Evolutionary conservation across 306 rosid species (phyloP), one percentile per base, ranked within the genome.

Genomic region (Vigna unguiculata): DNA sequence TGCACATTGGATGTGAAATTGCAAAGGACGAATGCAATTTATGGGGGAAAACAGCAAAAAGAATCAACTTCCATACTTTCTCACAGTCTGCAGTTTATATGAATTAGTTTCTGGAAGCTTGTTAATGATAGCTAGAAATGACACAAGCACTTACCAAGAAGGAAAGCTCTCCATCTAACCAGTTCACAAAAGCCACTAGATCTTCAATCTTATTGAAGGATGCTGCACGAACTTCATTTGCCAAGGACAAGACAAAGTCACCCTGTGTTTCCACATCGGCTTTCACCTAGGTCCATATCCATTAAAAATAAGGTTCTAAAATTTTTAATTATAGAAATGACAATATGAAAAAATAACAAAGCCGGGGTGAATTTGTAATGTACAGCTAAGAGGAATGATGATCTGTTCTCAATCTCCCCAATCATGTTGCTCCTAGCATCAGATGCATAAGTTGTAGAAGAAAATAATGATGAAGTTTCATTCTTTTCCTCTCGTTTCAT

Each of bases 221-320:
- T 73, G 94, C 94, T 51, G 86, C 93, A 77, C 96, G 90, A 83
- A 93, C 91, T 90, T 93, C 96, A 80, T 86, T 83, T 70, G 98
- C 98, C 86, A 93, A 80, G 34, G 93, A 89, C 83, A 84, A 82
- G 68, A 93, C 88, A 77, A 93, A 93, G 71, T 86, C 98, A 41
- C 93, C 94, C 74, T 93, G 98, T 34, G 91, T 87, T 82, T 93
- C 96, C 47, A 90, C 96, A 75, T 90, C 96, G 34, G 96, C 93
- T 90, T 90, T 90, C 76, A 82, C 82, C 85, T 82, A 38, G 54
- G 72, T 53, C 48, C 57, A 77, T 32, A 77, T 63, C 32, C 64
- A 71, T 53, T 55, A 54, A 6, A 65, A 71, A 16, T 38, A 20
- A 21, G 12, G 12, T 11, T 70, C 14, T 62, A 41, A 64, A 76